Conservation (phyloP, 169 alveolate genomes). For the Plasmodium vinckei region DNA sequence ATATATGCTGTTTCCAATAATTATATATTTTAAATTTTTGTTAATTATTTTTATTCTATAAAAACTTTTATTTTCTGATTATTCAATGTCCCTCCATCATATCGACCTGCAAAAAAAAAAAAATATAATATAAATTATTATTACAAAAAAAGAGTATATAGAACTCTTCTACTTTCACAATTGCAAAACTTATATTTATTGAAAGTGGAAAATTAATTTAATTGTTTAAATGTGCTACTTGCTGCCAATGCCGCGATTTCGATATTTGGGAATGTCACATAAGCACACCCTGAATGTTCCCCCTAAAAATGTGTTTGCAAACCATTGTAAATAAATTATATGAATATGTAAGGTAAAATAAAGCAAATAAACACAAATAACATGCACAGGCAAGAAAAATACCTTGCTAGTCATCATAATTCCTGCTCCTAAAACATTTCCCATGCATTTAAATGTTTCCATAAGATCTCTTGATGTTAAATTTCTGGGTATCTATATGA, state of each 20-base stretch:
- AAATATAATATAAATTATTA: conserved; percentile 1
- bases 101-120: conserved; percentile 38
- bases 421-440: conserved; percentile 62
- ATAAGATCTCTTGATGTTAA: conserved; percentile 40
- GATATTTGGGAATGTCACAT: conserved; percentile 49
- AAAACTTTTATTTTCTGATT: conserved; percentile 67
- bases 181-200: no score
- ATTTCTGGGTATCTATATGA: conserved; percentile 51
- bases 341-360: neutral
- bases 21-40: conserved; percentile 7
- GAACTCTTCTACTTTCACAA: neutral
- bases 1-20: neutral
- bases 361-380: neutral
- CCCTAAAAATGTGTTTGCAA: conserved; percentile 9
- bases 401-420: conserved; percentile 74
- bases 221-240: conserved; percentile 32
- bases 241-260: conserved; percentile 72
- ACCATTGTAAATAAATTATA: neutral
- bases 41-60: conserved; percentile 35
- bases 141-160: neutral
- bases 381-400: neutral
- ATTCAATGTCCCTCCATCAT: conserved; percentile 70
- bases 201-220: no score
- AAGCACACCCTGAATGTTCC: conserved; percentile 70
- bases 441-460: conserved; percentile 66